phyloP scores from a whole-genome alignment of 345 rosid genomes.

The Fremontodendron californicum region DNA sequence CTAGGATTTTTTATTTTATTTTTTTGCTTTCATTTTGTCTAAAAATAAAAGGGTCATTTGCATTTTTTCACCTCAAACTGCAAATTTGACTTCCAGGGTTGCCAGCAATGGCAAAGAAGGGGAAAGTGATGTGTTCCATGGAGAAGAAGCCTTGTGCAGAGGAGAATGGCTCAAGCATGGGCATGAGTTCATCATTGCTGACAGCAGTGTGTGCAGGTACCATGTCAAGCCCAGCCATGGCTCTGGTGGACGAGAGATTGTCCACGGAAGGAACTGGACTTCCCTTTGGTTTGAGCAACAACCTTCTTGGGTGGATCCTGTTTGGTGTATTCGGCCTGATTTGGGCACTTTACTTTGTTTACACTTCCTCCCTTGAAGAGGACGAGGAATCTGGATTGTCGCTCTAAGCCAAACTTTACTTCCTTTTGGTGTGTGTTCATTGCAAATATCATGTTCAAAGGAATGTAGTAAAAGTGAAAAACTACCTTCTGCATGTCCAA shows the following conservation, averaged over 20 bases:
- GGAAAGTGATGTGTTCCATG: constrained; percentile 56
- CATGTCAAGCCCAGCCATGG: constrained; percentile 69
- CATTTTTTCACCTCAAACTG: background rate
- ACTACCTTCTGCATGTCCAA: background rate
- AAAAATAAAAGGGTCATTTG: background rate
- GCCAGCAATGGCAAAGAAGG: constrained; percentile 49
- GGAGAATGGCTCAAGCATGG: constrained; percentile 28
- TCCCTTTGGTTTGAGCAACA: constrained; percentile 94
- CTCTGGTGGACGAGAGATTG: constrained; percentile 89
- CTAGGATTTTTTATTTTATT: background rate
- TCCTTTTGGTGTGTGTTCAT: background rate
- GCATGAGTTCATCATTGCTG: constrained; percentile 42
- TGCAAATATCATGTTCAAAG: constrained; percentile 13
- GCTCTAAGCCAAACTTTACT: constrained; percentile 31
- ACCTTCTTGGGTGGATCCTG: constrained; percentile 87
- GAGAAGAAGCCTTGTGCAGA: constrained; percentile 30
- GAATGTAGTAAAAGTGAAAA: constrained; percentile 1
- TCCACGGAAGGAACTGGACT: constrained; percentile 85
- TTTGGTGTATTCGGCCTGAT: constrained; percentile 75
- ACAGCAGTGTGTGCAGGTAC: constrained; percentile 54
- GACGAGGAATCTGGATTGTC: constrained; percentile 91
- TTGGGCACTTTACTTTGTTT: constrained; percentile 66
- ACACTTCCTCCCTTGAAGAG: constrained; percentile 64
- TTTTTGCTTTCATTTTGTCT: background rate
- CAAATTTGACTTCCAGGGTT: constrained; percentile 41